phyloP scores from a whole-genome alignment of 352 stramenopile species.

The Phytophthora constricta region DNA sequence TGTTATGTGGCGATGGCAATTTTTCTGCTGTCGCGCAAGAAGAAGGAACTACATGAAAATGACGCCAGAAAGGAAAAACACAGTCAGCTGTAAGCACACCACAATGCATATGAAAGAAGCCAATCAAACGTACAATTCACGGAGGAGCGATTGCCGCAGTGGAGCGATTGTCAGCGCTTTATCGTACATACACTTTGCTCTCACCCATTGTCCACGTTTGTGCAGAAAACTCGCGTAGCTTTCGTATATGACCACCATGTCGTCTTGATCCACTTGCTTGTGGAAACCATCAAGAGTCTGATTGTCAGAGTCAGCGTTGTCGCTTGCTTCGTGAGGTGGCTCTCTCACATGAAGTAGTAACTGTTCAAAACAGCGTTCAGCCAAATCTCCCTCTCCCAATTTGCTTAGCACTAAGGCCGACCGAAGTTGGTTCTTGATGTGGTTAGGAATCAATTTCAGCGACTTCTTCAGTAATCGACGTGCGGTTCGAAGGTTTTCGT shows the following conservation, averaged over 20 bases:
- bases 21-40: conserved; percentile 25
- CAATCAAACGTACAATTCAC: conserved; percentile 26
- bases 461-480: conserved; percentile 35
- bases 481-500: conserved; percentile 1
- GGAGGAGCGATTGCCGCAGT: conserved; percentile 19
- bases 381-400: conserved; percentile 14
- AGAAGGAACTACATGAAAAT: conserved; percentile 19
- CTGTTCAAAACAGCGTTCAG: conserved; percentile 19
- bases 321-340: neutral
- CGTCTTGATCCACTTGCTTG: neutral
- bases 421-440: conserved; percentile 28
- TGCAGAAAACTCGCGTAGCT: conserved; percentile 25
- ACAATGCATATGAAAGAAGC: neutral
- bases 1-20: conserved; percentile 6
- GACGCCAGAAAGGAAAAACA: neutral
- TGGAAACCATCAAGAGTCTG: neutral
- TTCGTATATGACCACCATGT: conserved; percentile 11
- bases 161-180: conserved; percentile 20
- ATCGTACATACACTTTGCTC: conserved; percentile 25
- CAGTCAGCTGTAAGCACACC: neutral
- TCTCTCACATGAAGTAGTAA: neutral
- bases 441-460: conserved; percentile 17
- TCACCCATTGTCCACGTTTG: conserved; percentile 16
- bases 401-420: conserved; percentile 24
- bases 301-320: neutral